These are phyloP conservation scores for Aspergillus versicolor DNA, from an alignment of 2,329 filamentous ascomycete genomes.

Conservation along the genomic window DNA sequence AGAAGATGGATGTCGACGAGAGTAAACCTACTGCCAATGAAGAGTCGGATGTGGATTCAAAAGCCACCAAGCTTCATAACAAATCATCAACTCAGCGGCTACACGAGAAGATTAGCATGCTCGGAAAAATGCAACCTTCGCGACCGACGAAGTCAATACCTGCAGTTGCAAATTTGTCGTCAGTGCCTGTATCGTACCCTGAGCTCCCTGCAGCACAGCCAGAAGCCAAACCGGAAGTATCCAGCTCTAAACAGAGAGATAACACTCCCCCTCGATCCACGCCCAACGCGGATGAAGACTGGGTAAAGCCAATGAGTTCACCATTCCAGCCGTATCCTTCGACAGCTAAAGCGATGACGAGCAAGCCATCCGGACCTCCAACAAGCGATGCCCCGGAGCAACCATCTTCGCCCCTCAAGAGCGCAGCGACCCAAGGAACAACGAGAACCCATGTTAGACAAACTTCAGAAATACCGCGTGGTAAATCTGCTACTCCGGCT, in stretches of 20 bases:
- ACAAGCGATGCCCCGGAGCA: constrained; percentile 19
- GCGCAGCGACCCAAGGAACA: constrained; percentile 17
- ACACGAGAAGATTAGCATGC: constrained; percentile 85
- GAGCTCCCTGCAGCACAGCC: constrained; percentile 32
- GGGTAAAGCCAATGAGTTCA: constrained; percentile 56
- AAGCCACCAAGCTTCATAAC: constrained; percentile 63
- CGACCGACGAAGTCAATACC: constrained; percentile 48
- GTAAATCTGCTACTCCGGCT: constrained; percentile 65
- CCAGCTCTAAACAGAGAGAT: constrained; percentile 21
- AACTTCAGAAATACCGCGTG: constrained; percentile 46
- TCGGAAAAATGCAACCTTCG: constrained; percentile 55
- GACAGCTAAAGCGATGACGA: constrained; percentile 63
- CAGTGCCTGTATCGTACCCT: constrained; percentile 37
- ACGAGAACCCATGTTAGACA: constrained; percentile 18
- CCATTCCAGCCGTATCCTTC: constrained; percentile 51
- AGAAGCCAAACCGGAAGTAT: constrained; percentile 26
- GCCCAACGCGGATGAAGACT: constrained; percentile 54
- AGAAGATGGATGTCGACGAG: constrained; percentile 53
- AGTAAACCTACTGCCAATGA: constrained; percentile 51
- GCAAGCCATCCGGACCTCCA: constrained; percentile 51
- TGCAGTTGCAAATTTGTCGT: constrained; percentile 27
- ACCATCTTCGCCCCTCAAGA: constrained; percentile 5
- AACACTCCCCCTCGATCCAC: constrained; percentile 22
- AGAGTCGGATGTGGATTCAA: constrained; percentile 50
- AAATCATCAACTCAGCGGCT: constrained; percentile 92